phyloP scores from a whole-genome alignment of 192 early-diverging fungal species.

The Glomus cerebriforme region DNA sequence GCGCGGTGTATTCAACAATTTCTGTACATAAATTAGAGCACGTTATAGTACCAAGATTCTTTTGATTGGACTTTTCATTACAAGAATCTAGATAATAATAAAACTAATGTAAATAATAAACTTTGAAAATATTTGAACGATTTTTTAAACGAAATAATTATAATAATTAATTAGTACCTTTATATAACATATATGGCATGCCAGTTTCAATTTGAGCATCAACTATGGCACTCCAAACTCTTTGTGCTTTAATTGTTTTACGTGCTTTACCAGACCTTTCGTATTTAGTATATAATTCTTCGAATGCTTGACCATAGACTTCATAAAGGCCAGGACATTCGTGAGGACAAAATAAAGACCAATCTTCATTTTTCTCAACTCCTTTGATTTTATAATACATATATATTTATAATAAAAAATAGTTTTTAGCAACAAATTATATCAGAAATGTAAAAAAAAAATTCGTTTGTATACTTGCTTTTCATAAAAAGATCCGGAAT shows the following conservation, averaged over 20 bases:
- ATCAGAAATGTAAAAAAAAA: slow-evolving; percentile 91
- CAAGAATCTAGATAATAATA: slow-evolving; percentile 71
- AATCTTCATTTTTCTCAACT: slow-evolving; percentile 86
- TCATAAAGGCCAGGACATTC: background rate
- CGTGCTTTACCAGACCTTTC: slow-evolving; percentile 83
- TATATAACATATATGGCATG: slow-evolving; percentile 98
- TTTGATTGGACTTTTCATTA: slow-evolving; percentile 98
- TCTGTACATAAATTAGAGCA: slow-evolving; percentile 98
- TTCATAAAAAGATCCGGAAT: slow-evolving; percentile 98
- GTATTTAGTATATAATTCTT: slow-evolving; percentile 75
- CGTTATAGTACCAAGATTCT: slow-evolving; percentile 98
- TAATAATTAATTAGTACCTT: slow-evolving; percentile 47
- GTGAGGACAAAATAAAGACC: background rate
- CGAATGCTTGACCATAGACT: background rate
- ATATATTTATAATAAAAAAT: too few relatives aligned
- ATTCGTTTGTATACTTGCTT: slow-evolving; percentile 85
- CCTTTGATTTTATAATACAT: slow-evolving; percentile 49
- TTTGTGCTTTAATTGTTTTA: slow-evolving; percentile 93
- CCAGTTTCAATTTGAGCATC: slow-evolving; percentile 98
- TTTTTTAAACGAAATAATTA: too few relatives aligned
- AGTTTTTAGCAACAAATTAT: slow-evolving; percentile 86
- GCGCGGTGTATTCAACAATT: slow-evolving; percentile 93
- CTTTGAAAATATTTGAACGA: too few relatives aligned
- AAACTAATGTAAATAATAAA: too few relatives aligned
- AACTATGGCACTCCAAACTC: slow-evolving; percentile 95